Evolutionary conservation across 371 early-diverging fungal species (phyloP).

Genomic region (Lichtheimia corymbifera): DNA sequence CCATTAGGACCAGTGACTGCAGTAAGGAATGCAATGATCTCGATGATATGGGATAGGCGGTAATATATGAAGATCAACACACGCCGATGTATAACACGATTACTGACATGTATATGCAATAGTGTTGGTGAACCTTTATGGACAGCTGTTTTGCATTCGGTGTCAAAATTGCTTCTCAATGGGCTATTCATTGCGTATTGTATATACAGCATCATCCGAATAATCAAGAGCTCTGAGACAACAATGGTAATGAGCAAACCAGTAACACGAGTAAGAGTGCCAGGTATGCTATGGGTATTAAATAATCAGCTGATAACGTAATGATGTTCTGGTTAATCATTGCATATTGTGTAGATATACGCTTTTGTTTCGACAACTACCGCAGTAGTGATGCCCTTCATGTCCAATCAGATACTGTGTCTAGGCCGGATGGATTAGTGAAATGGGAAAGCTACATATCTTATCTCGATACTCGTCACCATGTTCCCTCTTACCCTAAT

Average conservation of each 20-base stretch:
- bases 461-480: not conserved
- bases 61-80: not conserved
- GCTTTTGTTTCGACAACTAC: slow-evolving; percentile 27
- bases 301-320: not conserved
- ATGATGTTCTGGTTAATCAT: too few relatives aligned
- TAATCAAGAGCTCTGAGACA: not conserved
- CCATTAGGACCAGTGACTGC: too few relatives aligned
- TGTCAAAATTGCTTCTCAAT: not conserved
- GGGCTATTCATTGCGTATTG: not conserved
- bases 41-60: not conserved
- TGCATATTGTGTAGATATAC: slow-evolving; percentile 9
- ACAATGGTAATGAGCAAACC: not conserved
- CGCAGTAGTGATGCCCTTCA: slow-evolving; percentile 1
- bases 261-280: not conserved
- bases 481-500: not conserved
- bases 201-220: not conserved
- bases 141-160: not conserved
- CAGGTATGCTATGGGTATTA: not conserved
- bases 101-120: not conserved
- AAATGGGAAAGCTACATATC: not conserved
- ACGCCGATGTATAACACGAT: not conserved
- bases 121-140: not conserved
- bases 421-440: not conserved
- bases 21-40: not conserved
- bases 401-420: not conserved